A percentile compares a stretch with the other conserved stretches of the same genome.
These are phyloP conservation scores for Berkeleyomyces basicola DNA, from an alignment of 2,329 filamentous ascomycete genomes.

Conservation along the genomic window DNA sequence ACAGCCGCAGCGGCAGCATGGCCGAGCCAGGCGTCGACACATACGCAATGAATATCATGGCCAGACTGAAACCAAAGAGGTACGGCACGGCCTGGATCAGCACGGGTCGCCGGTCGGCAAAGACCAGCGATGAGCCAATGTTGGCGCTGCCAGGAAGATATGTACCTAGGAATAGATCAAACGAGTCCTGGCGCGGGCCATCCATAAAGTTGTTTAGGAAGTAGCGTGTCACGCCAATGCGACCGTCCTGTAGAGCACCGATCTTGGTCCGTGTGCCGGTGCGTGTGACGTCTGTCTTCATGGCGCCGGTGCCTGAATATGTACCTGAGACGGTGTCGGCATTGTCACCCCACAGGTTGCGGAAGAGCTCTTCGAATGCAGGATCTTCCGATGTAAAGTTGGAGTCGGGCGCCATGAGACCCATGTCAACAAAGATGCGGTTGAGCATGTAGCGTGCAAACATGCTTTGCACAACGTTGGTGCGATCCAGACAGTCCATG, in stretches of 20 bases:
- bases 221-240: conserved; percentile 79
- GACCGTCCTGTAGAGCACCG: conserved; percentile 72
- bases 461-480: conserved; percentile 97
- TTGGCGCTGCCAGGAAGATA: conserved; percentile 61
- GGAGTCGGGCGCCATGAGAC: conserved; percentile 59
- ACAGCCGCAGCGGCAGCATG: conserved; percentile 66
- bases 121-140: conserved; percentile 56
- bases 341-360: conserved; percentile 97
- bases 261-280: conserved; percentile 74
- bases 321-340: conserved; percentile 85
- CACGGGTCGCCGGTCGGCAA: conserved; percentile 69
- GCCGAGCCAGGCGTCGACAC: conserved; percentile 60
- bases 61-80: conserved; percentile 67
- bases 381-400: conserved; percentile 60
- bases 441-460: conserved; percentile 78
- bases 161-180: conserved; percentile 79
- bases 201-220: conserved; percentile 89
- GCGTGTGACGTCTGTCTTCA: conserved; percentile 98
- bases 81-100: conserved; percentile 91
- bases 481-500: conserved; percentile 97
- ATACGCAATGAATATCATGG: conserved; percentile 60
- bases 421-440: conserved; percentile 72
- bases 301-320: conserved; percentile 88
- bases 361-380: conserved; percentile 78
- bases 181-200: conserved; percentile 85